Percentiles rank a stretch among this genome's conserved stretches.
Conservation (phyloP, 2,329 filamentous ascomycete genomes). For the Penicillium sp. region DNA sequence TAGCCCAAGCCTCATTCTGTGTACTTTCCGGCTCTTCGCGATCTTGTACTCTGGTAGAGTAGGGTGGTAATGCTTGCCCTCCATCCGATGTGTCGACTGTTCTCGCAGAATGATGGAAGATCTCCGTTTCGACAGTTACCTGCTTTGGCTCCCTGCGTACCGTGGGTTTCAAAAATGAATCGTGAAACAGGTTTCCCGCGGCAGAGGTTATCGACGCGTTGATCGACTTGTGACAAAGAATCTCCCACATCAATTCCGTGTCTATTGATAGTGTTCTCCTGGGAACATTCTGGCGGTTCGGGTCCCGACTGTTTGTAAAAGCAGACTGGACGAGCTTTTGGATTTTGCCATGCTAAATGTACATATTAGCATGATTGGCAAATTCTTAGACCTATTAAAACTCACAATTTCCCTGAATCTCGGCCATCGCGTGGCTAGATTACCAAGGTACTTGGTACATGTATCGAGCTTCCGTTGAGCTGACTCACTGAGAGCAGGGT, state of each 20-base stretch:
- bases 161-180: constrained; percentile 16
- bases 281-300: constrained; percentile 6
- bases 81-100: constrained; percentile 26
- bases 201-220: constrained; percentile 3
- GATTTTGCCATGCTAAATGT: constrained; percentile 23
- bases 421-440: constrained; percentile 25
- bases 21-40: constrained; percentile 6
- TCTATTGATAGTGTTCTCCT: constrained; percentile 29
- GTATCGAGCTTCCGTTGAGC: constrained; percentile 23
- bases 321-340: constrained; percentile 24
- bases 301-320: constrained; percentile 16
- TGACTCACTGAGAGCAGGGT: constrained; percentile 26
- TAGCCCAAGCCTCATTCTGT: constrained; percentile 9
- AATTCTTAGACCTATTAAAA: neutral
- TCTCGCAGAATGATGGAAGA: constrained; percentile 26
- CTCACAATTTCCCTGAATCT: constrained; percentile 23
- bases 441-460: constrained; percentile 22
- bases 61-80: constrained; percentile 28
- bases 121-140: constrained; percentile 27
- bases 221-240: constrained; percentile 23
- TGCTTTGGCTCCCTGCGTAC: constrained; percentile 7
- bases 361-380: neutral
- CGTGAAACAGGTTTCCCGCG: constrained; percentile 22
- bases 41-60: constrained; percentile 17
- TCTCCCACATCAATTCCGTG: constrained; percentile 30